A percentile compares a stretch with the other conserved stretches of the same genome.
phyloP scores from a whole-genome alignment of 2,329 filamentous ascomycete species.

The Colletotrichum musae region DNA sequence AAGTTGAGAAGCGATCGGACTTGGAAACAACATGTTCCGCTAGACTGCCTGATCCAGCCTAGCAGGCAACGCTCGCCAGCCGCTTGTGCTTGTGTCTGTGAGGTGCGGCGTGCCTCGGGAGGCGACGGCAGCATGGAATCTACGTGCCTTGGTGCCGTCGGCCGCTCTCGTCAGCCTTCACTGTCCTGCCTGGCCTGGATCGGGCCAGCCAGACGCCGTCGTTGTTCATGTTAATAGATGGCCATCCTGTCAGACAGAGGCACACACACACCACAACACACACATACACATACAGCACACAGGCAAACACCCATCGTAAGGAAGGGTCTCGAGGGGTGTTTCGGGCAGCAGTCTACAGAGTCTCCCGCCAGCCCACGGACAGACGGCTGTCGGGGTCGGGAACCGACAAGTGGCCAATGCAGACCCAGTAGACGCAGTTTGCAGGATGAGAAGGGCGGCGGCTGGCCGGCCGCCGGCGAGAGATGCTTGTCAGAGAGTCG shows the following conservation, averaged over 20 bases:
- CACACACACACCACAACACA: background rate
- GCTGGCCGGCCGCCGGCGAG: background rate
- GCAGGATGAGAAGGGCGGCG: background rate
- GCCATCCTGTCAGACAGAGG: background rate
- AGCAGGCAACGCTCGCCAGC: constrained; percentile 3
- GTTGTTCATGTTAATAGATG: background rate
- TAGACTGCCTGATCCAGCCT: constrained; percentile 18
- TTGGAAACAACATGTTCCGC: constrained; percentile 21
- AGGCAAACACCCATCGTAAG: constrained; percentile 1
- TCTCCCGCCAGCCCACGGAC: constrained; percentile 6
- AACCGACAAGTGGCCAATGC: constrained; percentile 11
- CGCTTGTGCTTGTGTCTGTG: background rate
- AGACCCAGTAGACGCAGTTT: background rate
- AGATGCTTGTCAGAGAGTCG: too few relatives aligned
- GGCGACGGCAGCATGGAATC: constrained; percentile 26
- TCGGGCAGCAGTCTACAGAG: constrained; percentile 1
- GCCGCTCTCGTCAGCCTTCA: constrained; percentile 8
- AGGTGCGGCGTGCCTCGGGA: constrained; percentile 10
- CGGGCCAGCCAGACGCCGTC: background rate
- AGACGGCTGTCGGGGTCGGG: background rate
- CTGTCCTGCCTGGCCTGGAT: too few relatives aligned
- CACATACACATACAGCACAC: too few relatives aligned
- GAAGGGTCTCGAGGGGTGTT: constrained; percentile 17
- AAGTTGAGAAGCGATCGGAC: constrained; percentile 26
- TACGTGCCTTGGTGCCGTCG: constrained; percentile 26